Conservation (phyloP, 768 basidiomycete genomes). For the Collybiopsis luxurians region DNA sequence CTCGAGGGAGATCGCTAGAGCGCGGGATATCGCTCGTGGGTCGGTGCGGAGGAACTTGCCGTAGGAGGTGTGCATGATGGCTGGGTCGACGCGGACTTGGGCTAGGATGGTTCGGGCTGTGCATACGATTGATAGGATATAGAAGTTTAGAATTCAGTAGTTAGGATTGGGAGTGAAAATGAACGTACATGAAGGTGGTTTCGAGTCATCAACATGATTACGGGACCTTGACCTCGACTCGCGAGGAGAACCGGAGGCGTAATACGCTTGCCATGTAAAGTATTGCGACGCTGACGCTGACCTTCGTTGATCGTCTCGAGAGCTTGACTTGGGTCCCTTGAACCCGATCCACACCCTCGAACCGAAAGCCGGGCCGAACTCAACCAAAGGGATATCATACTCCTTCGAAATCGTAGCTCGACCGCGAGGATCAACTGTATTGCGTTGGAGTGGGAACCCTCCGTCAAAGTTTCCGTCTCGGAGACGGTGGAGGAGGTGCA, state of each 20-base stretch:
- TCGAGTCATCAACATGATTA: conserved; percentile 18
- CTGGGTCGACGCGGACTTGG: conserved; percentile 33
- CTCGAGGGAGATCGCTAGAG: conserved; percentile 39
- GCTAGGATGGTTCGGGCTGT: conserved; percentile 27
- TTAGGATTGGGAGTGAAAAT: background rate
- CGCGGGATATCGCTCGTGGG: conserved; percentile 31
- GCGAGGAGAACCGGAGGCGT: background rate
- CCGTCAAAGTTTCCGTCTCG: conserved; percentile 27
- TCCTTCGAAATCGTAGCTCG: conserved; percentile 24
- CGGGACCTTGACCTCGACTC: background rate
- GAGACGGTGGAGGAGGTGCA: conserved; percentile 16
- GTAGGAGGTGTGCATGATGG: conserved; percentile 31
- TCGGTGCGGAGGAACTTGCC: conserved; percentile 29
- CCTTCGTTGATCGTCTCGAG: conserved; percentile 9
- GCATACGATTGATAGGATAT: background rate
- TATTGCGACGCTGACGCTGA: conserved; percentile 11
- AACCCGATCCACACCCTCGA: background rate
- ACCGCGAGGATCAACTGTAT: conserved; percentile 16
- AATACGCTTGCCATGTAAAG: conserved; percentile 27
- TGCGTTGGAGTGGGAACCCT: conserved; percentile 37
- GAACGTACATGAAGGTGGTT: conserved; percentile 22
- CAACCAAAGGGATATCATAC: conserved; percentile 27
- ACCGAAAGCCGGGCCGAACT: background rate
- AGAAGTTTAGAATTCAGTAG: background rate
- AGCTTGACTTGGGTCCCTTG: conserved; percentile 23